Evolutionary conservation across 441 rosid species (phyloP), one percentile per base, ranked within the genome.

Genomic region (Hypseocharis bilobata): DNA sequence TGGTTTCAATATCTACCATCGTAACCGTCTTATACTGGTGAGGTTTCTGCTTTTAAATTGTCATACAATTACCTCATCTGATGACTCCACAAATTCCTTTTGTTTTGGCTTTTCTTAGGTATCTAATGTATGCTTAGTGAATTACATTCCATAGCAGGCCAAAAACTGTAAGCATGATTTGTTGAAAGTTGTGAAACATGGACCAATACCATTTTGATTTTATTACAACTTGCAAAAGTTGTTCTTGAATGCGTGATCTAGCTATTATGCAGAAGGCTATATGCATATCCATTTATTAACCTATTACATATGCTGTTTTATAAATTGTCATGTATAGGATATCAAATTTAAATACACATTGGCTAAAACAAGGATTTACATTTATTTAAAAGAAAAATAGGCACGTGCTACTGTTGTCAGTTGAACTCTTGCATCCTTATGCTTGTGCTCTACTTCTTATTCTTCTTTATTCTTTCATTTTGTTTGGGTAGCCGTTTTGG

Each of bases 1-100:
- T 59, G 80, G 80, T 25, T 76, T 72, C 54, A 63, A 70, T 67
- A 69, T 76, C 36, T 76, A 76, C 65, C 74, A 72, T 30, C 61
- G 58, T 42, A 72, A 72, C 61, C 74, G 80, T 7, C 76, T 72
- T 49, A 69, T 76, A 49, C 59, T 69, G 71, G 80, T 76, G 28
- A 70, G 56, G 1, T 61, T 22, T 20, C 17, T 32, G 11, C 14
- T 34, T 7, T 19, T 4, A 5, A 23, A 17, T 17, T 32, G 13
- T 26, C 7, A n/a, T 56, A n/a, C 27, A 20, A 26, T 29, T 13
- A 25, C 3, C 27, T 55, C 45, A 40, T 40, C 45, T 10, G n/a
- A 56, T 13, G 16, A 25, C 1, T 25, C n/a, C n/a, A n/a, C n/a
- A n/a, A n/a, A n/a, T n/a, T n/a, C n/a, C n/a, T n/a, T n/a, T n/a